Conservation (phyloP, 306 rosid species). For the Nissolia schottii region DNA sequence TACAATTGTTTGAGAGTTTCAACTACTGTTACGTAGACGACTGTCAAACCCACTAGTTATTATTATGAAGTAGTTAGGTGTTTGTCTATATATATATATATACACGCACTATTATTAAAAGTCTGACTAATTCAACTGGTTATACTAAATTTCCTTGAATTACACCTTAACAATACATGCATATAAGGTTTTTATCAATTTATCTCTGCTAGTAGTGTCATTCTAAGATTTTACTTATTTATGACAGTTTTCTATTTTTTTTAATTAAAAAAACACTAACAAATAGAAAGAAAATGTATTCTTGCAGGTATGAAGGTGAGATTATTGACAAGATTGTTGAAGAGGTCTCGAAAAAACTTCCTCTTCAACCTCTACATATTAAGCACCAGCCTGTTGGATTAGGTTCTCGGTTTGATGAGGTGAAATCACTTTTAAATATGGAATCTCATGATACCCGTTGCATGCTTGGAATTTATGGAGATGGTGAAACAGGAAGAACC, state of each 20-base stretch:
- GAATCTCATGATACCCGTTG: background rate
- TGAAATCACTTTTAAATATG: background rate
- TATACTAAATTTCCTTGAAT: too few species aligned
- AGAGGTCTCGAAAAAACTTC: background rate
- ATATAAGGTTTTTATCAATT: too few species aligned
- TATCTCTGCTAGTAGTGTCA: background rate
- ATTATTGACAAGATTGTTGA: background rate
- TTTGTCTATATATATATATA: too few species aligned
- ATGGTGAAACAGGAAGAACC: background rate
- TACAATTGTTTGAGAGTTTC: too few species aligned
- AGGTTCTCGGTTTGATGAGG: background rate
- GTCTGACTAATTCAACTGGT: too few species aligned
- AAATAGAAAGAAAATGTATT: background rate
- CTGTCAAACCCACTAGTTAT: too few species aligned
- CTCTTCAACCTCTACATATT: background rate
- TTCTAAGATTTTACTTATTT: background rate
- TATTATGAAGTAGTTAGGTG: too few species aligned
- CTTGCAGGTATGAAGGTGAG: background rate
- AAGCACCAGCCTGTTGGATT: background rate
- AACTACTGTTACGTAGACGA: too few species aligned
- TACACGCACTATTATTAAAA: too few species aligned
- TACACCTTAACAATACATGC: too few species aligned
- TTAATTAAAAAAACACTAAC: too few species aligned
- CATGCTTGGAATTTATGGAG: background rate
- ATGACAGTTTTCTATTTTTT: background rate